These are phyloP conservation scores for Thymus mandschuricus DNA, from an alignment of 257 asterid species.

Conservation along the genomic window DNA sequence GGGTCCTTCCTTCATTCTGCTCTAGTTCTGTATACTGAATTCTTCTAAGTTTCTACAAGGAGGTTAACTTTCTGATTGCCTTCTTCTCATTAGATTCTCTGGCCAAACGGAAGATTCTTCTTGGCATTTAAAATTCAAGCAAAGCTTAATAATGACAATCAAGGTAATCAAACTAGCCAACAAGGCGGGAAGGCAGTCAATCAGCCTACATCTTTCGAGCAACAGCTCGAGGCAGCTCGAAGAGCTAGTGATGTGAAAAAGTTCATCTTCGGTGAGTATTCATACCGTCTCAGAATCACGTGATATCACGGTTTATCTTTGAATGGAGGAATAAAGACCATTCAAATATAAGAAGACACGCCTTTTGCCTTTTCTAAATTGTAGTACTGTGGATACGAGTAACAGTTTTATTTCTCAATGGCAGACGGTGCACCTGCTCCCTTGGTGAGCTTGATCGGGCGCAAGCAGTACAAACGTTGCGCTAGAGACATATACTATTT, in stretches of 20 bases:
- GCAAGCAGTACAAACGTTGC: conserved; percentile 78
- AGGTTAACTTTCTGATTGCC: conserved; percentile 18
- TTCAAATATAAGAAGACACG: no score
- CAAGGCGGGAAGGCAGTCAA: conserved; percentile 41
- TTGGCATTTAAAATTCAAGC: conserved; percentile 44
- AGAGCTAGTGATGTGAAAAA: conserved; percentile 85
- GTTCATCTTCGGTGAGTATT: conserved; percentile 65
- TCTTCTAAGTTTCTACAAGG: neutral
- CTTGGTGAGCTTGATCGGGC: conserved; percentile 89
- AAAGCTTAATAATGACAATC: conserved; percentile 36
- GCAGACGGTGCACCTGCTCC: conserved; percentile 90
- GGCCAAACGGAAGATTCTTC: conserved; percentile 91
- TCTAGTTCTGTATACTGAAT: neutral
- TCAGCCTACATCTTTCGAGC: conserved; percentile 69
- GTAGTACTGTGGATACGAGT: neutral
- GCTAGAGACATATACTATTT: conserved; percentile 87
- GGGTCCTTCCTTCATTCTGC: neutral
- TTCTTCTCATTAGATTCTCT: conserved; percentile 60
- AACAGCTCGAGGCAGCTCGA: conserved; percentile 93
- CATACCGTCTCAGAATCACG: neutral
- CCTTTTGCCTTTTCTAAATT: no score
- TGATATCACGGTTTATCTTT: no score
- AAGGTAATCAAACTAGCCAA: conserved; percentile 41
- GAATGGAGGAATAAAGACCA: no score
- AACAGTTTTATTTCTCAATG: conserved; percentile 18